Percentiles rank a stretch among this genome's conserved stretches.
These are phyloP conservation scores for Debaryomyces castellii DNA, from an alignment of 805 yeast genomes.

Conservation along the genomic window DNA sequence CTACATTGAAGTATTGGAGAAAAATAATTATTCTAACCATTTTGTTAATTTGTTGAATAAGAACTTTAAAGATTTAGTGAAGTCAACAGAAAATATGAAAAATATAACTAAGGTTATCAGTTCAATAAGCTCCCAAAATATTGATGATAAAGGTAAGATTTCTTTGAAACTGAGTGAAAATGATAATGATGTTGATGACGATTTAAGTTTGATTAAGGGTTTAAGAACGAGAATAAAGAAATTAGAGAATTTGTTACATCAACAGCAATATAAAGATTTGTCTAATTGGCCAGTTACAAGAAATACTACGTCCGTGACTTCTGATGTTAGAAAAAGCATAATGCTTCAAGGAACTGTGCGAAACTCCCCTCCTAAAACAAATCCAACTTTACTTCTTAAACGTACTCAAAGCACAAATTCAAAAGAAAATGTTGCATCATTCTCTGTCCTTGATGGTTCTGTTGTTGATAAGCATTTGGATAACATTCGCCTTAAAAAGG, in stretches of 20 bases:
- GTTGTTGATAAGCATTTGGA: constrained; percentile 44
- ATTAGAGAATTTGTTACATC: constrained; percentile 75
- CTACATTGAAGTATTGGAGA: constrained; percentile 25
- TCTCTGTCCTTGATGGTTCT: constrained; percentile 33
- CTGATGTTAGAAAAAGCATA: constrained; percentile 14
- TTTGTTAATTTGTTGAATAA: constrained; percentile 41
- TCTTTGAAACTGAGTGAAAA: neutral
- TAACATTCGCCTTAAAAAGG: constrained; percentile 36
- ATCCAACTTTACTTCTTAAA: constrained; percentile 31
- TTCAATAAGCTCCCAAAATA: constrained; percentile 22
- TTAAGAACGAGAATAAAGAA: constrained; percentile 72
- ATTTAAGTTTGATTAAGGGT: constrained; percentile 49
- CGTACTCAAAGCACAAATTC: constrained; percentile 5
- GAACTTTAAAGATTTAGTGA: constrained; percentile 46
- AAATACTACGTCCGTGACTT: constrained; percentile 6
- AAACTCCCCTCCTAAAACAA: constrained; percentile 6
- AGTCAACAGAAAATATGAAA: constrained; percentile 38
- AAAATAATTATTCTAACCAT: constrained; percentile 22
- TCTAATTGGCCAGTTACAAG: constrained; percentile 43
- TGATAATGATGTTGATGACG: constrained; percentile 30
- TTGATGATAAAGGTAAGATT: constrained; percentile 6
- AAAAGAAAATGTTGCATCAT: constrained; percentile 3
- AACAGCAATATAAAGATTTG: constrained; percentile 60
- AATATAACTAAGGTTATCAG: constrained; percentile 29
- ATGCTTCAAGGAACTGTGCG: constrained; percentile 11